Percentiles rank a stretch among this genome's conserved stretches.
Conservation (phyloP, 2,329 filamentous ascomycete genomes). For the Lojkania enalia region DNA sequence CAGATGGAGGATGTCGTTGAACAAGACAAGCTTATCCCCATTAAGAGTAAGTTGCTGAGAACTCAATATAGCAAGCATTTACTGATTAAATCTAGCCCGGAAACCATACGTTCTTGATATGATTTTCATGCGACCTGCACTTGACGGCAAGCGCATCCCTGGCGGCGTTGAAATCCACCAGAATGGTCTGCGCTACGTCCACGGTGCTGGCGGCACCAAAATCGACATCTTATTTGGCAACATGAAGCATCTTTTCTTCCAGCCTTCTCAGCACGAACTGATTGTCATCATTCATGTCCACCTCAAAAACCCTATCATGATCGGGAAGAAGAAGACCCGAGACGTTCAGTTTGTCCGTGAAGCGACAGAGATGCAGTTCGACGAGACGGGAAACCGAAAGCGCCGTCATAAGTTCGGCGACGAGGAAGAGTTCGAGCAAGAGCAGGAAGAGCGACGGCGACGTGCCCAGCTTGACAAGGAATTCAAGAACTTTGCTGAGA, state of each 20-base stretch:
- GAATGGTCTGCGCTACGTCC: constrained; percentile 93
- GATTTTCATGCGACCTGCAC: constrained; percentile 90
- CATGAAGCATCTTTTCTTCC: constrained; percentile 98
- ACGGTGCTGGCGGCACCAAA: constrained; percentile 74
- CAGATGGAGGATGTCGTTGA: constrained; percentile 99
- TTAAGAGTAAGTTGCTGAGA: constrained; percentile 71
- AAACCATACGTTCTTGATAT: constrained; percentile 89
- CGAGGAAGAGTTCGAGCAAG: constrained; percentile 97
- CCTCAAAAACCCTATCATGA: constrained; percentile 95
- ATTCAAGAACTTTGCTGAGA: constrained; percentile 95
- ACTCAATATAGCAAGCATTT: neutral
- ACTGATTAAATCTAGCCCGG: constrained; percentile 62
- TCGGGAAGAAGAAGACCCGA: constrained; percentile 98
- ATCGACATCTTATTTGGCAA: constrained; percentile 98
- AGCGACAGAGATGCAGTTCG: constrained; percentile 97
- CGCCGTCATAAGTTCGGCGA: constrained; percentile 97
- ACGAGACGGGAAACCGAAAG: constrained; percentile 97
- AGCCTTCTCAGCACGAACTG: constrained; percentile 92
- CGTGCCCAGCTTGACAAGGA: constrained; percentile 91
- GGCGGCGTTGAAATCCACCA: constrained; percentile 97
- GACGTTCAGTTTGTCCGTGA: constrained; percentile 98
- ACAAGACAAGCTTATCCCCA: constrained; percentile 94
- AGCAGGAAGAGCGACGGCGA: constrained; percentile 92
- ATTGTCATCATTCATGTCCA: constrained; percentile 99
- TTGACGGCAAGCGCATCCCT: constrained; percentile 95